Evolutionary conservation across 192 early-diverging fungal genomes (phyloP).

Genomic region (Phycomyces nitens): DNA sequence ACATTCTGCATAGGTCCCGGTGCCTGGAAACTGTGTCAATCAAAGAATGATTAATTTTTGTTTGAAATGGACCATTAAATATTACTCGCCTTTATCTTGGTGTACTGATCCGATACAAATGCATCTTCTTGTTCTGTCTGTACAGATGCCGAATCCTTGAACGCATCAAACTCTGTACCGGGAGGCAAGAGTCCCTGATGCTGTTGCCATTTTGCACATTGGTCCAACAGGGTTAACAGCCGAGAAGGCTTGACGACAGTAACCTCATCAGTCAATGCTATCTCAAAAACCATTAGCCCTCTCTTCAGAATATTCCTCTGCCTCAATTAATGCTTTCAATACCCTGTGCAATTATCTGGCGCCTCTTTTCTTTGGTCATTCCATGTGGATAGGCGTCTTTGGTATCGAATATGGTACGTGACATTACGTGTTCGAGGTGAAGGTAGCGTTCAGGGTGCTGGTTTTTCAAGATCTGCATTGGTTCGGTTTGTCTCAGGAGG

Average conservation of each 20-base stretch:
- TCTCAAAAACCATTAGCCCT: neutral
- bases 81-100: constrained; percentile 69
- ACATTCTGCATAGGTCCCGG: constrained; percentile 76
- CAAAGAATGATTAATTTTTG: neutral
- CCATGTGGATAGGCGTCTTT: constrained; percentile 67
- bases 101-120: constrained; percentile 62
- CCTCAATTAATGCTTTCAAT: constrained; percentile 19
- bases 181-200: constrained; percentile 73
- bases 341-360: constrained; percentile 75
- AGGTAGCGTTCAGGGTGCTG: constrained; percentile 84
- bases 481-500: constrained; percentile 86
- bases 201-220: constrained; percentile 87
- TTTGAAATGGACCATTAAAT: neutral
- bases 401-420: constrained; percentile 64
- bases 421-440: constrained; percentile 77
- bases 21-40: constrained; percentile 72
- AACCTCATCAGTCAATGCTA: constrained; percentile 60
- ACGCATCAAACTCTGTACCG: constrained; percentile 75
- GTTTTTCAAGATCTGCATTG: constrained; percentile 80
- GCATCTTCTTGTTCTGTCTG: constrained; percentile 68
- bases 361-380: constrained; percentile 67
- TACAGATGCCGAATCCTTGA: constrained; percentile 60
- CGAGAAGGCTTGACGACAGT: constrained; percentile 73
- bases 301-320: too few species aligned
- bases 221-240: constrained; percentile 80